A percentile compares a stretch with the other conserved stretches of the same genome.
Conservation (phyloP, 163 green algal genomes). For the Volvox carteri region DNA sequence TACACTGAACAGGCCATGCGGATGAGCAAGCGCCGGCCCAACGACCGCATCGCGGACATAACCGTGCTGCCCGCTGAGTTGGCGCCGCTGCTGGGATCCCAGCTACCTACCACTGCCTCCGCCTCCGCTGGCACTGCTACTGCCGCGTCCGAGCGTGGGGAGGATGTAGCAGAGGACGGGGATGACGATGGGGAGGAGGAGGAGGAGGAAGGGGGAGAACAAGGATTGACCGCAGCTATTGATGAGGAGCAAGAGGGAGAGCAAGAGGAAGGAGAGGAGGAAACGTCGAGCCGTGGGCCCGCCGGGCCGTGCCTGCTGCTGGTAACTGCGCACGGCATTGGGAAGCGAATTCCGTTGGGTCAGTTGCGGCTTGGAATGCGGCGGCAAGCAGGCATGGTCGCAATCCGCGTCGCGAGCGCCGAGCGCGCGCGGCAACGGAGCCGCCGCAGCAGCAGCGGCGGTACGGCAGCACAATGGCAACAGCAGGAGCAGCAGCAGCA, state of each 20-base stretch:
- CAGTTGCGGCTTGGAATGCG: neutral
- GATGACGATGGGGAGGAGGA: neutral
- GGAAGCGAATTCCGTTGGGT: slow-evolving; percentile 34
- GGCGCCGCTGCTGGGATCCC: neutral
- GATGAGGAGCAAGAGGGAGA: neutral
- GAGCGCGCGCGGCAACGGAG: neutral
- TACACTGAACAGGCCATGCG: slow-evolving; percentile 8
- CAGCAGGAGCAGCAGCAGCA: too few relatives aligned
- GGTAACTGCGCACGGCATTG: slow-evolving; percentile 10
- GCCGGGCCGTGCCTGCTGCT: slow-evolving; percentile 20
- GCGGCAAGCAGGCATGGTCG: neutral
- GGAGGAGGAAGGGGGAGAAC: neutral
- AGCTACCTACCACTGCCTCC: neutral
- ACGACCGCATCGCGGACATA: slow-evolving; percentile 23
- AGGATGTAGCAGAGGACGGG: neutral
- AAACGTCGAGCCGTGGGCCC: neutral
- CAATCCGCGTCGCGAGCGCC: neutral
- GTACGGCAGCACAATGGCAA: too few relatives aligned
- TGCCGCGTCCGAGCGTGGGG: neutral
- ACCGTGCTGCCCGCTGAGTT: neutral
- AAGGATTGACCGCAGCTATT: neutral
- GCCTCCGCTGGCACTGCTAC: neutral
- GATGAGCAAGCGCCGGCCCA: neutral
- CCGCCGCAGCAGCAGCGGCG: neutral
- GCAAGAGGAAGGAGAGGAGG: neutral